Evolutionary conservation across 805 yeast species (phyloP).

Genomic region (Metschnikowia aberdeeniae): DNA sequence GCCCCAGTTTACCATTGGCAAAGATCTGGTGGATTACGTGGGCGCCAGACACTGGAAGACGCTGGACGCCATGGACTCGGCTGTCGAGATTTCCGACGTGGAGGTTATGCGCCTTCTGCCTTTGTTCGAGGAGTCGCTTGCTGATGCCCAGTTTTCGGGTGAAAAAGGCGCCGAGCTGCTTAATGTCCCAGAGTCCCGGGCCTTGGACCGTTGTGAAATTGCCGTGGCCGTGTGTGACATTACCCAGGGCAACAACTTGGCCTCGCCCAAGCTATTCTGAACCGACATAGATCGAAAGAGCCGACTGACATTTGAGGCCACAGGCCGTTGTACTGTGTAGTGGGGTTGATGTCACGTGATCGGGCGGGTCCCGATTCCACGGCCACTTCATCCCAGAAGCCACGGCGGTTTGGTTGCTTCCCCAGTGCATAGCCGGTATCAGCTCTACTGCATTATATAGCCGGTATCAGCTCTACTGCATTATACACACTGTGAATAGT

Average conservation of each 20-base stretch:
- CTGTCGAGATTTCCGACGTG: constrained; percentile 3
- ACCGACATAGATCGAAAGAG: no score
- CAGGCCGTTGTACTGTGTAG: no score
- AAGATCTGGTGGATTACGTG: neutral
- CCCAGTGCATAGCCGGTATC: no score
- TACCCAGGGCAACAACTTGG: constrained; percentile 8
- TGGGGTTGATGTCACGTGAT: no score
- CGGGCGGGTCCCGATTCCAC: no score
- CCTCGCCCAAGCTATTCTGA: neutral
- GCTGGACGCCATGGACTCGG: constrained; percentile 2
- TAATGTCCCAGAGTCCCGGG: constrained; percentile 6
- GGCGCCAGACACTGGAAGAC: constrained; percentile 6
- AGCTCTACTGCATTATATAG: no score
- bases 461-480: no score
- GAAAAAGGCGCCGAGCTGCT: neutral
- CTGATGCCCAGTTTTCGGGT: neutral
- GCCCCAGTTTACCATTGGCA: constrained; percentile 5
- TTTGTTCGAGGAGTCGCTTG: neutral
- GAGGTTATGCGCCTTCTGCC: constrained; percentile 9
- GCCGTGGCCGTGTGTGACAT: constrained; percentile 11
- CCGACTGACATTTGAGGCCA: no score
- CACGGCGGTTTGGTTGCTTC: no score
- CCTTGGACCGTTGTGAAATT: constrained; percentile 8
- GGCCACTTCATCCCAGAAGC: no score
- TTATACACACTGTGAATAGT: no score